Base-by-base conservation (phyloP, 306 rosid species). In the Corylus americana region DNA sequence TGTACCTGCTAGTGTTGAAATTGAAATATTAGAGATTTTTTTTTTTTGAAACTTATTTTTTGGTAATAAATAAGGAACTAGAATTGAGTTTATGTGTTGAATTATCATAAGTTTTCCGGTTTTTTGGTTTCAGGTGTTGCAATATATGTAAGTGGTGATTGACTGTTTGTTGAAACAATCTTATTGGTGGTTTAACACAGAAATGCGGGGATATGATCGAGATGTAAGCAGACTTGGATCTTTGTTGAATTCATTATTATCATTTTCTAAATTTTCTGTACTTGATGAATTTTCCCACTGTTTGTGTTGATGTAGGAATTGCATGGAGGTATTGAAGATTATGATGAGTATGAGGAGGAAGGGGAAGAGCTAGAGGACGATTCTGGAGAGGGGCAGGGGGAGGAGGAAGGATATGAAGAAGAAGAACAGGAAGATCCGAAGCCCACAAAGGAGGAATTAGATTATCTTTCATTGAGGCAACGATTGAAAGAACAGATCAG, bases 381-480 rank as follows among this genome's bases (percentile, higher is more conserved):
- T 68, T 29, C 49, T 45, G 91, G 59, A 44, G 85, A 87, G 25
- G 91, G 78, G 42, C 90, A 82, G 16, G 91, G 78, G 42, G 91
- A 84, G n/a, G 91, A 83, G 29, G 94, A 59, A 72, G 93, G 79
- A 70, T 90, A 78, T 2, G 88, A 86, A 22, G 70, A 88, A 2
- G 88, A 79, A 54, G 92, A 77, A 83, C 85, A 83, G 70, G 86
- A 83, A 74, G 91, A 86, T 74, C 92, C 55, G 20, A 88, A 86
- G 74, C 96, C 90, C 7, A 85, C 93, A 5, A 88, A 88, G 81
- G 98, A 92, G 74, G 94, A 87, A 84, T 12, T 83, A 74, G 91
- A 89, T 14, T 92, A 86, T 73, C 97, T 94, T 76, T 93, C 78
- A 76, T 80, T 87, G 86, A 92, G 97, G 83, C 89, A 92, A 82